These are phyloP conservation scores for Pelargonium citronellum DNA, from an alignment of 441 rosid species.

Conservation along the genomic window DNA sequence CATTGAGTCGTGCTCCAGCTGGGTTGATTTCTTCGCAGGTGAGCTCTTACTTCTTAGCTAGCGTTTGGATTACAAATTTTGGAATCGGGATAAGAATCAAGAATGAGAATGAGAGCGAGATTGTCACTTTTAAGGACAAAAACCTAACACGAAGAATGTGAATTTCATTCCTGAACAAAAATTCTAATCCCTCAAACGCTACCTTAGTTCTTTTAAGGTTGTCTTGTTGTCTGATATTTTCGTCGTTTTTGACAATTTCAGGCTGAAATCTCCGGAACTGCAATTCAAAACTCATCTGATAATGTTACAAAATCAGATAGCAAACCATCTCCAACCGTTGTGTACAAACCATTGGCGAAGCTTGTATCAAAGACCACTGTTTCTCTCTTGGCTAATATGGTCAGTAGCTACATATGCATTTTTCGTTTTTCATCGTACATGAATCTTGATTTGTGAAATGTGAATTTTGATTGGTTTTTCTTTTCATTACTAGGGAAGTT, in stretches of 20 bases:
- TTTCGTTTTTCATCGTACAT: too few species aligned
- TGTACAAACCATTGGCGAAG: constrained; percentile 79
- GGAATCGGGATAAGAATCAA: too few species aligned
- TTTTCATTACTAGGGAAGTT: constrained; percentile 42
- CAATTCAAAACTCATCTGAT: too few species aligned
- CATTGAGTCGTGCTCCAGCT: constrained; percentile 15
- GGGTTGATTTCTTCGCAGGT: constrained; percentile 40
- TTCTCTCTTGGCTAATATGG: constrained; percentile 74
- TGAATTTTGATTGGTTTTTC: constrained; percentile 5
- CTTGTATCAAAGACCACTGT: constrained; percentile 68
- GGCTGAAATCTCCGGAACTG: constrained; percentile 24
- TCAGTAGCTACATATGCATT: constrained; percentile 21
- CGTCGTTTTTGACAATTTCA: constrained; percentile 22
- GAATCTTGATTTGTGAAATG: too few species aligned
- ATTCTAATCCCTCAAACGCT: neutral
- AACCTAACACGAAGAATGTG: too few species aligned
- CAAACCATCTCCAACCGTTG: constrained; percentile 28
- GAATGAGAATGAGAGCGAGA: too few species aligned
- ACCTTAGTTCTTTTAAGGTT: too few species aligned
- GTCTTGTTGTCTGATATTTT: too few species aligned
- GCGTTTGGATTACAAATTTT: too few species aligned
- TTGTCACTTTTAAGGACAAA: too few species aligned
- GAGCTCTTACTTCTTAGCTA: constrained; percentile 5
- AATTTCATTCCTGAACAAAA: too few species aligned
- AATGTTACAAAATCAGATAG: too few species aligned